Percentiles rank a stretch among this genome's conserved stretches.
Conservation (phyloP, 1,284 basidiomycete species). For the Caloboletus inedulis region DNA sequence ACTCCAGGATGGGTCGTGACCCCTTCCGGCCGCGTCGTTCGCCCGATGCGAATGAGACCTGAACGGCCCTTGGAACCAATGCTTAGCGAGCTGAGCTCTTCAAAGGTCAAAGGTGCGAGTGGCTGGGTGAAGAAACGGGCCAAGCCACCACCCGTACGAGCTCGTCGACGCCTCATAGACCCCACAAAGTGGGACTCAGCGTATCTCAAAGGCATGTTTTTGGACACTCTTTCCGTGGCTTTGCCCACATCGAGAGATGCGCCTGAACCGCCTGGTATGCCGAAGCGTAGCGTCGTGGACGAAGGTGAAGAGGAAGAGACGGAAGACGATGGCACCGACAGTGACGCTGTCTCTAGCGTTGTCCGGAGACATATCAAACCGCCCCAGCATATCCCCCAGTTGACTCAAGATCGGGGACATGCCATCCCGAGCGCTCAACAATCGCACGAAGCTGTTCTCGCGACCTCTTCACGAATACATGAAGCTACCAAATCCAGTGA, state of each 20-base stretch:
- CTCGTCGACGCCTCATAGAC: constrained; percentile 50
- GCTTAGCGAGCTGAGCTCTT: constrained; percentile 7
- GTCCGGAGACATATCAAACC: neutral
- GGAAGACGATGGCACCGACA: neutral
- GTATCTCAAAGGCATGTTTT: constrained; percentile 61
- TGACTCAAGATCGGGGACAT: neutral
- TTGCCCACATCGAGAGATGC: constrained; percentile 18
- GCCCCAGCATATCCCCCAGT: neutral
- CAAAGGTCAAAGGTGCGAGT: constrained; percentile 5
- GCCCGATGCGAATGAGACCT: constrained; percentile 66
- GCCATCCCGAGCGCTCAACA: neutral
- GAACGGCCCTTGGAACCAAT: constrained; percentile 51
- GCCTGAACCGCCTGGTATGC: neutral
- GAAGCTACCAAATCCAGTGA: constrained; percentile 28
- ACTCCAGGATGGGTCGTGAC: constrained; percentile 65
- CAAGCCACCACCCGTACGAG: constrained; percentile 22
- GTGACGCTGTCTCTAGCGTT: neutral
- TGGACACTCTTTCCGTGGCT: constrained; percentile 39
- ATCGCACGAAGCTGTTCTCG: neutral
- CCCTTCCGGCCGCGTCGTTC: constrained; percentile 60
- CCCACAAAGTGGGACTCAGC: constrained; percentile 63
- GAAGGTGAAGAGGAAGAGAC: constrained; percentile 1
- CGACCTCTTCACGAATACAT: neutral
- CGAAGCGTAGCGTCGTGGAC: constrained; percentile 1
- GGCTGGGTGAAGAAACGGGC: constrained; percentile 33